phyloP scores from a whole-genome alignment of 495 filamentous ascomycete genomes.

The Rusavskia elegans region DNA sequence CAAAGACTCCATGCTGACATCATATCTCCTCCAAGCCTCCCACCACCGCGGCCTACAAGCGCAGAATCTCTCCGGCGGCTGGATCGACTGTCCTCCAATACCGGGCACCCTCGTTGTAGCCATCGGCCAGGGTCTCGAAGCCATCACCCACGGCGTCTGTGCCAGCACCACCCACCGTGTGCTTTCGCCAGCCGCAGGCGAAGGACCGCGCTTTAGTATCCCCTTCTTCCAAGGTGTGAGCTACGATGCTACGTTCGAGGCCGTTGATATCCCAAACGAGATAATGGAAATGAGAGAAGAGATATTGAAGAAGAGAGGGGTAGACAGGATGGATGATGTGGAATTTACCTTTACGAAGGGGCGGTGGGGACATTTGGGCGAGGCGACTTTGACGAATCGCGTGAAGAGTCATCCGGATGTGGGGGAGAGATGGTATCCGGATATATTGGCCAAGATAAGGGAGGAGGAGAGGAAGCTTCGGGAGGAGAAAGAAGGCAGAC shows the following conservation, averaged over 20 bases:
- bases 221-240: constrained; percentile 90
- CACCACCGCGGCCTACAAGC: constrained; percentile 71
- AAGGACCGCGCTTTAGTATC: constrained; percentile 64
- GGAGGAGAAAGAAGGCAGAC: background rate
- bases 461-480: constrained; percentile 5
- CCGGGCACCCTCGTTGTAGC: constrained; percentile 59
- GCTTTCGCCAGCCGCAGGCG: constrained; percentile 41
- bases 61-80: constrained; percentile 66
- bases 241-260: constrained; percentile 64
- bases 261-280: constrained; percentile 51
- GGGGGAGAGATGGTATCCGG: constrained; percentile 70
- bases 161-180: constrained; percentile 78
- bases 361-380: constrained; percentile 32
- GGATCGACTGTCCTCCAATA: constrained; percentile 48
- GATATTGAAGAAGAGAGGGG: constrained; percentile 32
- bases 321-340: constrained; percentile 44
- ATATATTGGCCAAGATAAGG: constrained; percentile 33
- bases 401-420: constrained; percentile 85
- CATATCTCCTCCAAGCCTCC: constrained; percentile 77
- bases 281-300: constrained; percentile 40
- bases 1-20: constrained; percentile 82
- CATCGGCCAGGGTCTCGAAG: constrained; percentile 86
- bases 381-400: constrained; percentile 51
- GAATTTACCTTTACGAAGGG: constrained; percentile 68
- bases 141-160: constrained; percentile 78